Conservation (phyloP, 2,329 filamentous ascomycete genomes). For the Arthrobotrys sphaeroides region DNA sequence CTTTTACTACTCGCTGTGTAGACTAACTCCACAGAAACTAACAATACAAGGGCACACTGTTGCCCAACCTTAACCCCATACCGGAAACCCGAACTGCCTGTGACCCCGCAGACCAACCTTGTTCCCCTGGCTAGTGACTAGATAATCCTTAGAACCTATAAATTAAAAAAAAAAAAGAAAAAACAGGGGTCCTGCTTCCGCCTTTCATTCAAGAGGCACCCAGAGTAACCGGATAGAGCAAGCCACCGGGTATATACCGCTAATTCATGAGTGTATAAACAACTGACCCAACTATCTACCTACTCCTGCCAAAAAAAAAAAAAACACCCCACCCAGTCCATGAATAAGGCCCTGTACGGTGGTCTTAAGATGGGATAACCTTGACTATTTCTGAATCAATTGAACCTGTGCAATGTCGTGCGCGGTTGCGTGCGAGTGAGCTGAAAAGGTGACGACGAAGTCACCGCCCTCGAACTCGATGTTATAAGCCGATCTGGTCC, state of each 20-base stretch:
- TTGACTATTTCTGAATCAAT: conserved; percentile 9
- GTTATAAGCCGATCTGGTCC: conserved; percentile 22
- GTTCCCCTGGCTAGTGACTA: neutral
- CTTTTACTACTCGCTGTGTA: neutral
- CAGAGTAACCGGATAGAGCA: no score
- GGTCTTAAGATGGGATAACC: no score
- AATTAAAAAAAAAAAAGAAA: neutral
- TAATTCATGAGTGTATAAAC: no score
- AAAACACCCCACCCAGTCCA: no score
- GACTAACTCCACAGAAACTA: neutral
- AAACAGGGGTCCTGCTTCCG: no score
- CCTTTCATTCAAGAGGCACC: no score
- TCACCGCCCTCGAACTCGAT: conserved; percentile 35
- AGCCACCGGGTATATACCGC: no score
- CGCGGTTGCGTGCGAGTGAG: neutral
- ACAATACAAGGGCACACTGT: neutral
- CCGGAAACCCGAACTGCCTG: neutral
- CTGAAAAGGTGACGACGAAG: conserved; percentile 34
- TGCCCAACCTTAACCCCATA: no score
- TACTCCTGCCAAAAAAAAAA: no score
- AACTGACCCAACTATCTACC: no score
- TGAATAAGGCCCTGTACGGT: no score
- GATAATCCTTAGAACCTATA: neutral
- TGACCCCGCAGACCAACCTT: neutral
- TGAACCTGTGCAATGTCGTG: conserved; percentile 28